phyloP scores from a whole-genome alignment of 2,329 filamentous ascomycete genomes.

The Mycocentrospora acerina region DNA sequence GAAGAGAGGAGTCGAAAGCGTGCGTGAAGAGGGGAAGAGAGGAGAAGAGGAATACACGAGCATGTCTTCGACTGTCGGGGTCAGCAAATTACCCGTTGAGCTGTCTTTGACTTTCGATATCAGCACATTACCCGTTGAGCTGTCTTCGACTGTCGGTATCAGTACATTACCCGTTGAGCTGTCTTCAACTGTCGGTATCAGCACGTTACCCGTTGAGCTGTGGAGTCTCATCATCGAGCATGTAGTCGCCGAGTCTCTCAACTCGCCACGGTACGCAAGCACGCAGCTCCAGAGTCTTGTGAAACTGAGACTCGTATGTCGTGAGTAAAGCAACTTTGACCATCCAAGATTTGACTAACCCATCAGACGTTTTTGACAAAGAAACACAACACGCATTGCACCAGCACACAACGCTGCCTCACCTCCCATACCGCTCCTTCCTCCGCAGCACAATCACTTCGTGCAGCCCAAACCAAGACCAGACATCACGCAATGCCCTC shows the following conservation, averaged over 20 bases:
- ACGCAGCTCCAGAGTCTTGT: not conserved
- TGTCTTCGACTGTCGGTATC: not conserved
- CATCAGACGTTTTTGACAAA: constrained; percentile 2
- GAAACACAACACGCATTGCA: constrained; percentile 2
- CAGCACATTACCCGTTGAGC: constrained; percentile 1
- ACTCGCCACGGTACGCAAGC: not conserved
- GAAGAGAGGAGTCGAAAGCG: no score
- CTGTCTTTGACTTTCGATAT: not conserved
- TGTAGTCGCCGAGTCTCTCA: not conserved
- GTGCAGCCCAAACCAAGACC: not conserved
- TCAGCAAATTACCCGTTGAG: no score
- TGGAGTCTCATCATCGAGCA: constrained; percentile 4
- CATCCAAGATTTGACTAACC: not conserved
- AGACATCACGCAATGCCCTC: not conserved
- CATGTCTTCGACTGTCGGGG: no score
- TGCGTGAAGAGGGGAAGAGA: no score
- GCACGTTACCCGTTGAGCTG: constrained; percentile 2
- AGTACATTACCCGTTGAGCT: no score
- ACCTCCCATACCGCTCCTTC: constrained; percentile 1
- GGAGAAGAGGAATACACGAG: no score
- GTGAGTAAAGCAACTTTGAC: not conserved
- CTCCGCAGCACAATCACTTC: not conserved
- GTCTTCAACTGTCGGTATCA: not conserved
- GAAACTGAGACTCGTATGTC: constrained; percentile 1
- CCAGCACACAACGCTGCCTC: not conserved